phyloP scores from a whole-genome alignment of 2,329 filamentous ascomycete genomes.

The Scorias spongiosa region DNA sequence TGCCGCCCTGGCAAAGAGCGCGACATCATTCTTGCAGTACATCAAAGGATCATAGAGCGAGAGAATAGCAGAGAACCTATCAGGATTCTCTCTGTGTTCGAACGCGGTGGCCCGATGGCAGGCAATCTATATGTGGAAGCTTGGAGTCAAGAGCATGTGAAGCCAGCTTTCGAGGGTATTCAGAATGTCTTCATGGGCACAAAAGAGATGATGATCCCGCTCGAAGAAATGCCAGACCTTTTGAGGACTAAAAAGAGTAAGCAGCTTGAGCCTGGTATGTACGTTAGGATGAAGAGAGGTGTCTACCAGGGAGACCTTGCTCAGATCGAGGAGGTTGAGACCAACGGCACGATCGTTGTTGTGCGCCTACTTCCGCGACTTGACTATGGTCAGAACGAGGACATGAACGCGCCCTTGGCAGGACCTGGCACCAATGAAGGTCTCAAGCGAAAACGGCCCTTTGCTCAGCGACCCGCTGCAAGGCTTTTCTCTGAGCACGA shows the following conservation, averaged over 20 bases:
- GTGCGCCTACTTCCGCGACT: slow-evolving; percentile 80
- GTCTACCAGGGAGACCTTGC: slow-evolving; percentile 83
- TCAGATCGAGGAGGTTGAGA: slow-evolving; percentile 81
- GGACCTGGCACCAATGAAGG: slow-evolving; percentile 21
- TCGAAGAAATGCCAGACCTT: slow-evolving; percentile 97
- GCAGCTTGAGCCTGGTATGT: slow-evolving; percentile 70
- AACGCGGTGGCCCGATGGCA: slow-evolving; percentile 70
- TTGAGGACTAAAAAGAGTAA: slow-evolving; percentile 78
- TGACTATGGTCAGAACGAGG: slow-evolving; percentile 81
- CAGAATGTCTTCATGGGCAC: slow-evolving; percentile 79
- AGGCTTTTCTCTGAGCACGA: slow-evolving; percentile 86
- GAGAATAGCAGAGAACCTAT: slow-evolving; percentile 63
- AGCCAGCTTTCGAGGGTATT: slow-evolving; percentile 67
- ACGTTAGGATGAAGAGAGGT: slow-evolving; percentile 71
- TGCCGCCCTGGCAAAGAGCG: slow-evolving; percentile 93
- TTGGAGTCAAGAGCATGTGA: slow-evolving; percentile 69
- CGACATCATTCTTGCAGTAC: slow-evolving; percentile 75
- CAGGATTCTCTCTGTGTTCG: slow-evolving; percentile 79
- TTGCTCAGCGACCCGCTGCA: slow-evolving; percentile 61
- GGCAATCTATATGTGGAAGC: slow-evolving; percentile 95
- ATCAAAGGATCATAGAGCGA: slow-evolving; percentile 75
- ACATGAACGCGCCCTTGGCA: slow-evolving; percentile 36
- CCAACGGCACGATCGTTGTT: slow-evolving; percentile 77
- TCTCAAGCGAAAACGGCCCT: slow-evolving; percentile 63
- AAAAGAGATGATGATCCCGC: slow-evolving; percentile 76